phyloP scores from a whole-genome alignment of 225 moss, liverwort and hornwort genomes.

The Asterella californica region DNA sequence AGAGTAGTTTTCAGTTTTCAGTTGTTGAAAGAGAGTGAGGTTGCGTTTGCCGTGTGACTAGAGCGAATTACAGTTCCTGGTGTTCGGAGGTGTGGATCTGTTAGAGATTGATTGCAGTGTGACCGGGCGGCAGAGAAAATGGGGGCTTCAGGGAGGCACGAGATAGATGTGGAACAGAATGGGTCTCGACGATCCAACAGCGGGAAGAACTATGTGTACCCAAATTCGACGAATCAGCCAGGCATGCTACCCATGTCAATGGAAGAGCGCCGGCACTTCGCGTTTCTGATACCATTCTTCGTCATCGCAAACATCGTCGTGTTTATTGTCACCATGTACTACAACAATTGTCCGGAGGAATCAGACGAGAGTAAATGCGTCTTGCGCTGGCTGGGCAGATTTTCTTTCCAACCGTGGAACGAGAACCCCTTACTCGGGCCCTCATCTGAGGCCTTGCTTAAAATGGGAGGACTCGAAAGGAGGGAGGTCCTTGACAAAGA shows the following conservation, averaged over 20 bases:
- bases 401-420: conserved; percentile 78
- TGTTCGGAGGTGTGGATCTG: not conserved
- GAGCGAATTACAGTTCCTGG: not conserved
- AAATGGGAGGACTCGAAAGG: conserved; percentile 58
- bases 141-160: conserved; percentile 34
- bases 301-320: conserved; percentile 38
- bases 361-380: conserved; percentile 17
- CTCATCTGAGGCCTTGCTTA: conserved; percentile 46
- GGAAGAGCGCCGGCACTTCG: conserved; percentile 27
- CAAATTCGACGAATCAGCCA: conserved; percentile 2
- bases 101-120: not conserved
- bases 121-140: not conserved
- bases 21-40: not conserved
- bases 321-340: conserved; percentile 41
- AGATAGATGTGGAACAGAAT: conserved; percentile 34
- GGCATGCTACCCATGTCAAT: conserved; percentile 4
- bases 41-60: not conserved
- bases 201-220: conserved; percentile 25
- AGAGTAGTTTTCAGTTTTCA: too few species aligned
- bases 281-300: conserved; percentile 35
- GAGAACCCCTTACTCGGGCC: conserved; percentile 85
- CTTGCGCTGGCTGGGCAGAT: conserved; percentile 22
- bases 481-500: conserved; percentile 39
- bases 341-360: conserved; percentile 34
- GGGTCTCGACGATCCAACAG: conserved; percentile 20